phyloP scores from a whole-genome alignment of 108 stramenopile species.

The Fragilaria radians region DNA sequence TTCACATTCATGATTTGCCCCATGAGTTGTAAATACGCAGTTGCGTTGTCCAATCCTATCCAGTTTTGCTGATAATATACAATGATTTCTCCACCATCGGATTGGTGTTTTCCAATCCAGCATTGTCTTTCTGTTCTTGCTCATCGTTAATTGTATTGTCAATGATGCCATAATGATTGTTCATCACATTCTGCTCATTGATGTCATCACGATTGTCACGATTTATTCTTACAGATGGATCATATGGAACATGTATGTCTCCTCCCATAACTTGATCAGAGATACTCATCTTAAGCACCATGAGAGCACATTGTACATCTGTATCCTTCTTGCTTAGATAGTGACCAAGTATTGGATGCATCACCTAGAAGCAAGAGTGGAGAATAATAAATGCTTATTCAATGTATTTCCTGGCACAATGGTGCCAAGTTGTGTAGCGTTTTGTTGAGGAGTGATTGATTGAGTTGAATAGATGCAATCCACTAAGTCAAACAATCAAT shows the following conservation, averaged over 20 bases:
- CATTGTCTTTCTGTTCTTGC: no score
- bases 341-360: constrained; percentile 7
- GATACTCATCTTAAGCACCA: constrained; percentile 20
- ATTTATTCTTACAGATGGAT: no score
- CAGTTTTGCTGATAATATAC: no score
- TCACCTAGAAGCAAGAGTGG: constrained; percentile 3
- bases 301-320: neutral
- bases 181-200: no score
- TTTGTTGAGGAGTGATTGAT: constrained; percentile 11
- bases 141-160: no score
- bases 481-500: constrained; percentile 15
- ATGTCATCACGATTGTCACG: no score
- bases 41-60: no score
- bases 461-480: constrained; percentile 28
- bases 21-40: no score
- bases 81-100: no score
- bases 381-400: constrained; percentile 18
- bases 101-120: no score
- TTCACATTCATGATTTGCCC: no score
- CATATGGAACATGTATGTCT: constrained; percentile 2
- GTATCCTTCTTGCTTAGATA: neutral
- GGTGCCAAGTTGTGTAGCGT: constrained; percentile 16
- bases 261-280: constrained; percentile 12
- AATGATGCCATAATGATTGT: no score
- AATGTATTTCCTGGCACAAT: constrained; percentile 15